Conservation (phyloP, 495 filamentous ascomycete species). For the Daldinia concentrica region DNA sequence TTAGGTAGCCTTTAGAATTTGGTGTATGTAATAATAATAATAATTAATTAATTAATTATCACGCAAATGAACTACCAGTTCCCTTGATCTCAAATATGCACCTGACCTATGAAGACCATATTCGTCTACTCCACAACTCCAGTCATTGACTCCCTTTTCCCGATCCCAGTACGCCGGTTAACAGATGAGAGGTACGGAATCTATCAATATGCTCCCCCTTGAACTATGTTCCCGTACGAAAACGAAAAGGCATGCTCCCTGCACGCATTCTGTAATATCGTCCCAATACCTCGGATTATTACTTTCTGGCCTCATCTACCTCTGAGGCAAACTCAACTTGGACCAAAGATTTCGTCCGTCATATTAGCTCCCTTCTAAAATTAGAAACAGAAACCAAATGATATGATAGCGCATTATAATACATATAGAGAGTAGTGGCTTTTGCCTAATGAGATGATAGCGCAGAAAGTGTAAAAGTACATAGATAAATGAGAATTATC, state of each 20-base stretch:
- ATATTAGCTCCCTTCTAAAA: not conserved
- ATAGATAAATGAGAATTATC: not conserved
- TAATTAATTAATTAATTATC: not conserved
- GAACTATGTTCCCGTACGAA: conserved; percentile 18
- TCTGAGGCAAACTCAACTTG: not conserved
- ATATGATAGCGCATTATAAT: conserved; percentile 26
- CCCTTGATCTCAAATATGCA: conserved; percentile 5
- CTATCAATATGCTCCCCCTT: conserved; percentile 10
- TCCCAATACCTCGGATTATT: conserved; percentile 19
- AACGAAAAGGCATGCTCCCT: conserved; percentile 17
- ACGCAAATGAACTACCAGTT: not conserved
- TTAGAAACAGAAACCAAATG: conserved; percentile 3
- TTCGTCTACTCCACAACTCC: conserved; percentile 1
- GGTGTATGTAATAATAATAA: not conserved
- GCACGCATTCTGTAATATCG: conserved; percentile 21
- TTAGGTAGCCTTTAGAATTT: not conserved
- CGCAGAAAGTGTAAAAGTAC: not conserved
- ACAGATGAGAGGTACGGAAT: conserved; percentile 24
- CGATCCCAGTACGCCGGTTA: conserved; percentile 14
- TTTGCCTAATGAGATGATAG: conserved; percentile 13
- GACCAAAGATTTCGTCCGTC: not conserved
- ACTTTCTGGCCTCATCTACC: not conserved
- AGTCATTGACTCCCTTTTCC: not conserved
- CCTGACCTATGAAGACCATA: conserved; percentile 3
- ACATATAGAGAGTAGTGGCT: conserved; percentile 17